phyloP scores from a whole-genome alignment of 2,329 filamentous ascomycete species.

The Kalaharituber pfeilii region DNA sequence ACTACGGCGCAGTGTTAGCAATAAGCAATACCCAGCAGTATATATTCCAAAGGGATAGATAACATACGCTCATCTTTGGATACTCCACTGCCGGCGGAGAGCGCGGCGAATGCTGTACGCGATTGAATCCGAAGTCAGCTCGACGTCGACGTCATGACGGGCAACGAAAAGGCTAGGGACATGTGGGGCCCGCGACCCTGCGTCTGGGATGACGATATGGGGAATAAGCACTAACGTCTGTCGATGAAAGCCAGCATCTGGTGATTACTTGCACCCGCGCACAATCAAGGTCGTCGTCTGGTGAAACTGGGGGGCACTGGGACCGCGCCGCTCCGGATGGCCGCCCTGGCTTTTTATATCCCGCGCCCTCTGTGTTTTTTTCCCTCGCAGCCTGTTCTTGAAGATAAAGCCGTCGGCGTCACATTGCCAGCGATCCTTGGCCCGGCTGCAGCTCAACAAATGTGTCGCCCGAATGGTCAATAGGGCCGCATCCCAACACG shows the following conservation, averaged over 20 bases:
- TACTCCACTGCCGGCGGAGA: constrained; percentile 8
- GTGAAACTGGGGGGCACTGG: no score
- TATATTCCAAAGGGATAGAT: background rate
- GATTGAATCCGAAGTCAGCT: no score
- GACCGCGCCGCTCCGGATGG: no score
- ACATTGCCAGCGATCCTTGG: no score
- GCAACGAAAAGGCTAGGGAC: no score
- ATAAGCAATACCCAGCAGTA: background rate
- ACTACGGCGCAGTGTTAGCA: constrained; percentile 45
- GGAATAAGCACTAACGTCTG: background rate
- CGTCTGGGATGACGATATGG: no score
- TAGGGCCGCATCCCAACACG: background rate
- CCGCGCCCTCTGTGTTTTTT: background rate
- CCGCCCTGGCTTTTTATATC: background rate
- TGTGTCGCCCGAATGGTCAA: background rate
- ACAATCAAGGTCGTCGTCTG: no score
- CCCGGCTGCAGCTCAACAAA: background rate
- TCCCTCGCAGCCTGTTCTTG: background rate
- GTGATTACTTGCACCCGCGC: no score
- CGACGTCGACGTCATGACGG: no score
- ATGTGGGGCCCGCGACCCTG: no score
- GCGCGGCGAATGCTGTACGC: constrained; percentile 14
- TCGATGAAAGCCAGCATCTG: background rate
- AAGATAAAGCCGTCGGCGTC: no score
- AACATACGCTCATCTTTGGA: constrained; percentile 17